Base-by-base conservation (phyloP, 129 eudicot genomes). In the Smallanthus sonchifolius region DNA sequence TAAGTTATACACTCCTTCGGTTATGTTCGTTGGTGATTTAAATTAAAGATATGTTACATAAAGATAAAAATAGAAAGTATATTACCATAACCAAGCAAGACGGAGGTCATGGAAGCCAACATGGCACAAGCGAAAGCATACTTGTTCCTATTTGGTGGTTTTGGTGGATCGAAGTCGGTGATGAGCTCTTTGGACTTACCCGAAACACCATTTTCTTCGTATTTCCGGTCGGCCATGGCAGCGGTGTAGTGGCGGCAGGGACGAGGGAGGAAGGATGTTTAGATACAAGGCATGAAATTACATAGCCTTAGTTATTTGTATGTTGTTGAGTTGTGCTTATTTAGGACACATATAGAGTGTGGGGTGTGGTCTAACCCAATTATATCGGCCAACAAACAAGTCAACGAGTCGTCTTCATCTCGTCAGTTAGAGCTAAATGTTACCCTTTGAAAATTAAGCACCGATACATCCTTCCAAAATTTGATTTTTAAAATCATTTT, bases 31-130 rank as follows among this genome's bases (percentile, higher is more conserved):
- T 9, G 14, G 4, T 20, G 16, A 5, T 60, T 45, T 61, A 0
- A 6, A n/a, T n/a, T n/a, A 10, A 7, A 47, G 45, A 30, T 44
- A 57, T 28, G n/a, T 28, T 40, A 6, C 2, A 37, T 2, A 37
- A 37, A 4, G 0, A 15, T 65, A 54, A 38, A 75, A 9, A 61
- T n/a, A 44, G 3, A 9, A 42, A 4, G 39, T 2, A 2, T 3
- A 30, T 59, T 87, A 87, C 92, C 92, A 16, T 87, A 87, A 70
- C 92, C 89, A 35, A 87, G 92, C 73, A 87, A 65, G 78, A 87
- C 57, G 17, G 92, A 87, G 66, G 92, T 87, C 92, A 87, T 87
- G 78, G 92, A 87, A 79, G 92, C 92, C 54, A 87, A 71, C 76
- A 84, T 42, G 69, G 92, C 75, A 67, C 85, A 82, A 52, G 85